These are phyloP conservation scores for Hylodesmum podocarpum DNA, from an alignment of 306 rosid genomes.

Conservation along the genomic window DNA sequence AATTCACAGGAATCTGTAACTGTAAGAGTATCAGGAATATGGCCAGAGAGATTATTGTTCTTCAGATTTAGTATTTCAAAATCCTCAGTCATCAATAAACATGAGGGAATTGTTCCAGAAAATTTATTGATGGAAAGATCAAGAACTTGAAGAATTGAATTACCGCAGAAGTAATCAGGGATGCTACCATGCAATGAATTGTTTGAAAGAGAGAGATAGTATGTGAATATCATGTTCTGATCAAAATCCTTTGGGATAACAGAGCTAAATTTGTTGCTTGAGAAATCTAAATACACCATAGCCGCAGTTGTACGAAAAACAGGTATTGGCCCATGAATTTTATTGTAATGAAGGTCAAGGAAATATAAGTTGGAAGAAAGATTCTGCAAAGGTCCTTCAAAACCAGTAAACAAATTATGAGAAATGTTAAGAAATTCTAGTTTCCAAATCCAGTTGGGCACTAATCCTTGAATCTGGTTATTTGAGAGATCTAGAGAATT, in stretches of 20 bases:
- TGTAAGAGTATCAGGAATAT: not conserved
- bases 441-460: not conserved
- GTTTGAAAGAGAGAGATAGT: not conserved
- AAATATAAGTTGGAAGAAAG: rapidly evolving
- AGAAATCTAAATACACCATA: not conserved
- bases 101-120: conserved; percentile 3
- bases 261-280: not conserved
- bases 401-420: not conserved
- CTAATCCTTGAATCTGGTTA: not conserved
- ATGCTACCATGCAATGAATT: conserved; percentile 5
- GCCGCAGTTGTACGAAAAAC: not conserved
- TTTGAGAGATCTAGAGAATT: not conserved
- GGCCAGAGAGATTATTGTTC: conserved; percentile 21
- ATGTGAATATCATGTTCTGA: not conserved
- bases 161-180: conserved; percentile 3
- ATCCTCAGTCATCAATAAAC: not conserved
- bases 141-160: not conserved
- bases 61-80: conserved; percentile 15
- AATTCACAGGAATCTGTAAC: conserved; percentile 18
- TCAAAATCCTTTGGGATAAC: not conserved
- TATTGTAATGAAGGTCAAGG: not conserved
- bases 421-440: not conserved
- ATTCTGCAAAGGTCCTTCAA: not conserved
- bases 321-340: not conserved
- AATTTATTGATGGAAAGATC: not conserved